These are phyloP conservation scores for Middelhovenomyces tepae DNA, from an alignment of 805 yeast species.

Conservation along the genomic window DNA sequence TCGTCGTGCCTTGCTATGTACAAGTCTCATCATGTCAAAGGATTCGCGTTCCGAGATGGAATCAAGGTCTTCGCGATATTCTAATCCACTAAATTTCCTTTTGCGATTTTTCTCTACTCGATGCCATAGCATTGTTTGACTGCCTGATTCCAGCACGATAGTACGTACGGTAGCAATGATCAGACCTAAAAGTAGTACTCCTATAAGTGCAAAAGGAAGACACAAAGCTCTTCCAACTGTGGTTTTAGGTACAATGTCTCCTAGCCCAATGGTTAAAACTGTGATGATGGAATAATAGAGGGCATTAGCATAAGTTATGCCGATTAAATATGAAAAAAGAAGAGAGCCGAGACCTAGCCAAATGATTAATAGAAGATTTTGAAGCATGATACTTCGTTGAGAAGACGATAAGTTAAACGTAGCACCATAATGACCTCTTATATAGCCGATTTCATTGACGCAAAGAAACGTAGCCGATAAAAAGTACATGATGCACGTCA, in stretches of 20 bases:
- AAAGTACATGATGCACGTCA: constrained; percentile 56
- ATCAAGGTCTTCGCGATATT: constrained; percentile 3
- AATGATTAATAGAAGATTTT: constrained; percentile 51
- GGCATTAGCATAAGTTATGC: constrained; percentile 52
- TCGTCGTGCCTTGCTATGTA: constrained; percentile 34
- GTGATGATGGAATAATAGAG: constrained; percentile 68
- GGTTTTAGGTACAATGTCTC: constrained; percentile 54
- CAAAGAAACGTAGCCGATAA: constrained; percentile 44
- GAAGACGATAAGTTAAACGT: constrained; percentile 54
- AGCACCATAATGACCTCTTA: constrained; percentile 54
- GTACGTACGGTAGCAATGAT: constrained; percentile 61
- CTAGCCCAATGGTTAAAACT: constrained; percentile 70
- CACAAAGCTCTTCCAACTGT: constrained; percentile 49
- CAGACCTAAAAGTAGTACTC: constrained; percentile 66
- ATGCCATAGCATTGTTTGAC: constrained; percentile 61
- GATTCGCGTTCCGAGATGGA: constrained; percentile 32
- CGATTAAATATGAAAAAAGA: constrained; percentile 39
- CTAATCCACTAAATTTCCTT: constrained; percentile 14
- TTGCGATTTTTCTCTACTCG: constrained; percentile 45
- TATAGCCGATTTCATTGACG: constrained; percentile 56
- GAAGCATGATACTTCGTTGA: constrained; percentile 68
- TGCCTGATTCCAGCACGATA: constrained; percentile 51
- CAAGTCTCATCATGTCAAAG: constrained; percentile 47
- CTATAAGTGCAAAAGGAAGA: constrained; percentile 57
- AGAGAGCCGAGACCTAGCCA: constrained; percentile 73